These are phyloP conservation scores for Russula vinacea DNA, from an alignment of 768 basidiomycete genomes.

Conservation along the genomic window DNA sequence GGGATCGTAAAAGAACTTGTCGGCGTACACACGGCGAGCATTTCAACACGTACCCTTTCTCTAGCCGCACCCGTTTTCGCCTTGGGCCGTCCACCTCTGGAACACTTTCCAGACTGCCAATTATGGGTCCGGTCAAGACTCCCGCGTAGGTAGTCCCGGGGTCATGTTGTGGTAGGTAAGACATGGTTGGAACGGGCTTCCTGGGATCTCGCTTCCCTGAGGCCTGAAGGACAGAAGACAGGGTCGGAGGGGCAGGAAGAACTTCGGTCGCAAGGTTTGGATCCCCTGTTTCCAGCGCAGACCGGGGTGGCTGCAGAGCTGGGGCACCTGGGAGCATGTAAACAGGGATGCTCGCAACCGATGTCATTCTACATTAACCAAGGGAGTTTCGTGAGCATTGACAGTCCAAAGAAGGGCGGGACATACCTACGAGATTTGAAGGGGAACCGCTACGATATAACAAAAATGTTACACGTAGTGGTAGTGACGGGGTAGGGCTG, in stretches of 20 bases:
- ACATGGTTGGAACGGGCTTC: constrained; percentile 64
- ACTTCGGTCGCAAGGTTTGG: constrained; percentile 78
- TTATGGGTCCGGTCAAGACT: constrained; percentile 60
- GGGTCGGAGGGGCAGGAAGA: constrained; percentile 80
- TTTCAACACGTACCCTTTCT: constrained; percentile 60
- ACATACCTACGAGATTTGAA: constrained; percentile 11
- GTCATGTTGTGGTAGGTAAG: constrained; percentile 81
- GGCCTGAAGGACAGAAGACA: constrained; percentile 66
- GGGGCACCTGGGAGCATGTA: constrained; percentile 72
- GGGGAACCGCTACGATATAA: constrained; percentile 21
- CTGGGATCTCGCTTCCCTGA: constrained; percentile 71
- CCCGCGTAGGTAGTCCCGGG: constrained; percentile 87
- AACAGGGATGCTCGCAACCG: constrained; percentile 66
- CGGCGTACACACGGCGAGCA: not conserved
- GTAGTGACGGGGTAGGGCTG: constrained; percentile 27
- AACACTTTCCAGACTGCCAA: constrained; percentile 38
- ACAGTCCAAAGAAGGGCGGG: not conserved
- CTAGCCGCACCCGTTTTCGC: constrained; percentile 68
- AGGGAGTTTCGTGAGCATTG: not conserved
- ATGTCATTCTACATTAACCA: constrained; percentile 50
- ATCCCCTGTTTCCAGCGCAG: constrained; percentile 65
- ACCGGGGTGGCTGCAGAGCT: constrained; percentile 72
- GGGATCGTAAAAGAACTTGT: constrained; percentile 8
- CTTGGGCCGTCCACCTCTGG: constrained; percentile 63
- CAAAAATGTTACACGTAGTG: constrained; percentile 22